These are phyloP conservation scores for Marasmius sp. DNA, from an alignment of 1,284 basidiomycete species.

Conservation along the genomic window DNA sequence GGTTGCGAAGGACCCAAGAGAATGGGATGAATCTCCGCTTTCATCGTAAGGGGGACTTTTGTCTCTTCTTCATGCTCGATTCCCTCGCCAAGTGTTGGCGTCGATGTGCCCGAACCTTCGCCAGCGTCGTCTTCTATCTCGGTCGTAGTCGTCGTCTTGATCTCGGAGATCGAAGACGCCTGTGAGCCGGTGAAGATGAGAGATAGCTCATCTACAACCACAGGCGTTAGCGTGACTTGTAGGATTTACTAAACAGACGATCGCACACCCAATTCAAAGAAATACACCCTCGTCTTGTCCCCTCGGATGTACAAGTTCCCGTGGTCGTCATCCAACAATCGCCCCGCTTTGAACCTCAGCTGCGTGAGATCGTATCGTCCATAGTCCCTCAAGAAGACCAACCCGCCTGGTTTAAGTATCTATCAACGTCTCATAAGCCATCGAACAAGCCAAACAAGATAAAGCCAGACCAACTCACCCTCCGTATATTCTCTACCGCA, in stretches of 20 bases:
- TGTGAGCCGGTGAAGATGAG: slow-evolving; percentile 71
- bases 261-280: slow-evolving; percentile 78
- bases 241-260: too few species aligned
- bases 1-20: slow-evolving; percentile 28
- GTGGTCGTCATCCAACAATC: slow-evolving; percentile 76
- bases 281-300: slow-evolving; percentile 96
- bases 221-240: neutral
- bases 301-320: slow-evolving; percentile 90
- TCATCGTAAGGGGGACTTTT: slow-evolving; percentile 3
- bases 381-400: slow-evolving; percentile 90
- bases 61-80: neutral
- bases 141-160: slow-evolving; percentile 24
- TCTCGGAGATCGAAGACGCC: slow-evolving; percentile 26
- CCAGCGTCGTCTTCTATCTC: slow-evolving; percentile 37
- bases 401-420: slow-evolving; percentile 90
- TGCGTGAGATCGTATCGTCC: slow-evolving; percentile 94
- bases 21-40: slow-evolving; percentile 39
- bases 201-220: slow-evolving; percentile 73
- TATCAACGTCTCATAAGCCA: slow-evolving; percentile 27
- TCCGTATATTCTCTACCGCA: slow-evolving; percentile 84
- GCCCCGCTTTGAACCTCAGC: slow-evolving; percentile 85
- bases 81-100: neutral
- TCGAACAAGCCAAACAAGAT: neutral
- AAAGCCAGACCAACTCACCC: slow-evolving; percentile 40
- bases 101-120: slow-evolving; percentile 18